Evolutionary conservation across 306 rosid genomes (phyloP), one percentile per base, ranked within the genome.

Genomic region (Hippophae gyantsensis): DNA sequence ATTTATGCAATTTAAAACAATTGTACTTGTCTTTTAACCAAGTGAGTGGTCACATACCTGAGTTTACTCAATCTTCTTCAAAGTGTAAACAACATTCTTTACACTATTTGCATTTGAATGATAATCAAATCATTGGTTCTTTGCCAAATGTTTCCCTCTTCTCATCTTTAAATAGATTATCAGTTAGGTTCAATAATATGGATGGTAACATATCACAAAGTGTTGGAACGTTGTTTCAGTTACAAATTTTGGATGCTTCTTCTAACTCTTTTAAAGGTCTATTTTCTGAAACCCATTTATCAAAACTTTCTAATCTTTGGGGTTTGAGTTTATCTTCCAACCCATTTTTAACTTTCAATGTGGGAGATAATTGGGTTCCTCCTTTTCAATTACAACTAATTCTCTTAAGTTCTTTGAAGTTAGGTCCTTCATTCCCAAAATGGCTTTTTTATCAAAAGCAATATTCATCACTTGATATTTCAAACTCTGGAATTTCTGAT

Each of bases 361-460:
- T 54, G 6, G 6, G 14, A 5, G 10, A 10, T 10, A 42, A 42
- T 9, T 72, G 67, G 67, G 7, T 72, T 10, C 67, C 76, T 5
- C 64, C 52, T 0, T 72, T 72, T 43, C 69, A 72, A 5, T 40
- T 72, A 23, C 2, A 56, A 0, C 0, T 0, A 0, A 26, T 66
- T 3, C 0, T 0, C 0, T 7, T 55, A 14, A 2, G 44, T 0
- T 25, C 42, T 6, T 66, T 62, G 49, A 14, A 7, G 0, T 0
- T 66, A 26, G 76, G 62, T 18, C 58, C 58, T 7, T 3, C 3
- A 2, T 60, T 72, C 23, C 77, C 77, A 1, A 56, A 52, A 3
- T 72, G 77, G 72, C 68, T 72, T 14, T 50, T n/a, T 45, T 66
- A 68, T 2, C 72, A 72, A 48, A 47, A 32, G 13, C 43, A 11